Conservation (phyloP, 768 basidiomycete genomes). For the Pleurotus eryngii region DNA sequence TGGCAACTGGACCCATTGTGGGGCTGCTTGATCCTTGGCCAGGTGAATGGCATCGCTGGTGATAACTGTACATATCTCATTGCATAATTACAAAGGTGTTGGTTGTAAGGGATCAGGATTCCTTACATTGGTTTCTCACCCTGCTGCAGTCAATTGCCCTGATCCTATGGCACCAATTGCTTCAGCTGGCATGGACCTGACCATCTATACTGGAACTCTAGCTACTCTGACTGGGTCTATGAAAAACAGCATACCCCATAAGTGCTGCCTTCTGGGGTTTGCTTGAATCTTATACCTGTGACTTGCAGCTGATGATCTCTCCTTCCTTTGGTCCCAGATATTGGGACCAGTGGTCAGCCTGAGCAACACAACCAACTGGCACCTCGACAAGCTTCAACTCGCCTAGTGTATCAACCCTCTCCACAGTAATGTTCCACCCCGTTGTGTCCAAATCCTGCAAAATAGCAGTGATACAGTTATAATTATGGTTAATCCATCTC, state of each 20-base stretch:
- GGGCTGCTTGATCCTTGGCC: slow-evolving; percentile 19
- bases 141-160: slow-evolving; percentile 1
- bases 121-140: no score
- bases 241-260: slow-evolving; percentile 6
- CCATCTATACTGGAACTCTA: slow-evolving; percentile 5
- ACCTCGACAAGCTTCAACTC: slow-evolving; percentile 9
- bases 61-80: background rate
- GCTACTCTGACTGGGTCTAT: slow-evolving; percentile 8
- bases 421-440: slow-evolving; percentile 8
- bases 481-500: slow-evolving; percentile 10
- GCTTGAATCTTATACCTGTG: background rate
- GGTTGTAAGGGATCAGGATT: no score
- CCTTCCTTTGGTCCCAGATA: slow-evolving; percentile 12
- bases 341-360: slow-evolving; percentile 7
- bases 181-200: slow-evolving; percentile 10
- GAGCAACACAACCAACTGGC: background rate
- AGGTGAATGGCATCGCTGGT: background rate
- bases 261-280: background rate
- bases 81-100: background rate
- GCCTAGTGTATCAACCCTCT: slow-evolving; percentile 7
- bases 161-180: slow-evolving; percentile 10
- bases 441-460: background rate
- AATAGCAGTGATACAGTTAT: slow-evolving; percentile 9
- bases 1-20: slow-evolving; percentile 12
- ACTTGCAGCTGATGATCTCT: slow-evolving; percentile 1